These are phyloP conservation scores for Pseudocercospora vitis DNA, from an alignment of 2,329 filamentous ascomycete species.

Conservation along the genomic window DNA sequence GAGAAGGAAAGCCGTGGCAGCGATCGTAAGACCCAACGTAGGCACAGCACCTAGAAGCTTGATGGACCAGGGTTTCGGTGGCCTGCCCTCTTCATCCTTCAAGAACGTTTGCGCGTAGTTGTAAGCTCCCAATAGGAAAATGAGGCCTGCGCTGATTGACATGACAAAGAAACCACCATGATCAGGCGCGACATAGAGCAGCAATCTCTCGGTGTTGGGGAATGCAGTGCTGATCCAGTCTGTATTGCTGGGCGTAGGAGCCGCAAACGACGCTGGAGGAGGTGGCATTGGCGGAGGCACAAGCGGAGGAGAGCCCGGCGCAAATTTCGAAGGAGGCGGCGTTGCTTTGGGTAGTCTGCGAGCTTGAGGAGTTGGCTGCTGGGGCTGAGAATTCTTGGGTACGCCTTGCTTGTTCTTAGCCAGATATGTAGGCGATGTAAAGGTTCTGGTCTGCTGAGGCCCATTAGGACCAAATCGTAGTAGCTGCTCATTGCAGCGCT, in stretches of 20 bases:
- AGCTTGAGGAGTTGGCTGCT: slow-evolving; percentile 15
- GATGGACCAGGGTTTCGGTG: slow-evolving; percentile 9
- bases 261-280: background rate
- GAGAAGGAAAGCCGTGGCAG: slow-evolving; percentile 25
- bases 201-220: slow-evolving; percentile 16
- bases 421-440: slow-evolving; percentile 5
- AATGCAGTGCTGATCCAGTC: slow-evolving; percentile 19
- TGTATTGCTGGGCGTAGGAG: slow-evolving; percentile 2
- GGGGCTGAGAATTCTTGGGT: slow-evolving; percentile 18
- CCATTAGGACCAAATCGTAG: background rate
- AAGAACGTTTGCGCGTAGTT: slow-evolving; percentile 19
- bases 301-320: background rate
- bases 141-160: slow-evolving; percentile 23
- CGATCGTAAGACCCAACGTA: slow-evolving; percentile 13
- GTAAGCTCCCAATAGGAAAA: slow-evolving; percentile 23
- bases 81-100: slow-evolving; percentile 20
- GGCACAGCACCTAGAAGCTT: slow-evolving; percentile 18
- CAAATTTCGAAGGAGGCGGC: background rate
- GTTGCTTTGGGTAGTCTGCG: slow-evolving; percentile 15
- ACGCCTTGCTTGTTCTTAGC: slow-evolving; percentile 15
- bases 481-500: background rate
- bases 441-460: slow-evolving; percentile 6
- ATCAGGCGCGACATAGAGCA: slow-evolving; percentile 30
- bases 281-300: background rate
- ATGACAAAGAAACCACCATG: slow-evolving; percentile 27